A percentile compares a stretch with the other conserved stretches of the same genome.
These are phyloP conservation scores for Nakaseomyces delphensis DNA, from an alignment of 1,139 yeast genomes.

Conservation along the genomic window DNA sequence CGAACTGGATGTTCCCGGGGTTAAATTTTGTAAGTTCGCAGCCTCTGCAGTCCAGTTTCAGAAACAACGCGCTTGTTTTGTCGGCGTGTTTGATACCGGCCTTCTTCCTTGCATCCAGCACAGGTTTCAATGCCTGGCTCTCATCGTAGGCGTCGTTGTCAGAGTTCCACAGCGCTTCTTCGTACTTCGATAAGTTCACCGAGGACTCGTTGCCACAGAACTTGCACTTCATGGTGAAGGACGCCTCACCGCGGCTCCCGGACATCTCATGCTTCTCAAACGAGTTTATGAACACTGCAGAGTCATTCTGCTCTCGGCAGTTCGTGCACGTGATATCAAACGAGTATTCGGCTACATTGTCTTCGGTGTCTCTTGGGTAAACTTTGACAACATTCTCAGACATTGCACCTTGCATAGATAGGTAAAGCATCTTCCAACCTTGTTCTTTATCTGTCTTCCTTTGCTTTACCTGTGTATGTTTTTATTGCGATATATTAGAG, in stretches of 20 bases:
- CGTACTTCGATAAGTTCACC: constrained; percentile 21
- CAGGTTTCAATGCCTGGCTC: not conserved
- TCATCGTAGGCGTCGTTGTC: constrained; percentile 10
- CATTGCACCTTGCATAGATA: constrained; percentile 21
- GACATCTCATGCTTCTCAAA: constrained; percentile 46
- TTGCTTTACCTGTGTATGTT: not conserved
- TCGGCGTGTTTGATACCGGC: constrained; percentile 29
- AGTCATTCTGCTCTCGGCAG: constrained; percentile 72
- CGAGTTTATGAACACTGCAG: constrained; percentile 62
- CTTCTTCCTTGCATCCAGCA: constrained; percentile 18
- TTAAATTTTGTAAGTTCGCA: constrained; percentile 60
- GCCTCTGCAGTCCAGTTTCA: constrained; percentile 82
- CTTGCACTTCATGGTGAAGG: constrained; percentile 67
- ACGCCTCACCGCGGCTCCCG: constrained; percentile 78
- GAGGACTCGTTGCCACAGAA: constrained; percentile 31
- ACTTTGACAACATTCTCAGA: constrained; percentile 27
- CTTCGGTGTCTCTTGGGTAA: constrained; percentile 50
- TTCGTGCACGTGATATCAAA: constrained; percentile 67
- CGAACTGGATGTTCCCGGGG: constrained; percentile 36
- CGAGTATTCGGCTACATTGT: constrained; percentile 61
- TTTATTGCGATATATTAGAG: no score
- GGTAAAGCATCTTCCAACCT: constrained; percentile 22
- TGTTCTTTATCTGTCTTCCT: not conserved
- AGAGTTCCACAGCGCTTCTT: constrained; percentile 27
- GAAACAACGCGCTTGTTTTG: constrained; percentile 37